Evolutionary conservation across 495 filamentous ascomycete genomes (phyloP).

Genomic region (Oidiodendron maius): DNA sequence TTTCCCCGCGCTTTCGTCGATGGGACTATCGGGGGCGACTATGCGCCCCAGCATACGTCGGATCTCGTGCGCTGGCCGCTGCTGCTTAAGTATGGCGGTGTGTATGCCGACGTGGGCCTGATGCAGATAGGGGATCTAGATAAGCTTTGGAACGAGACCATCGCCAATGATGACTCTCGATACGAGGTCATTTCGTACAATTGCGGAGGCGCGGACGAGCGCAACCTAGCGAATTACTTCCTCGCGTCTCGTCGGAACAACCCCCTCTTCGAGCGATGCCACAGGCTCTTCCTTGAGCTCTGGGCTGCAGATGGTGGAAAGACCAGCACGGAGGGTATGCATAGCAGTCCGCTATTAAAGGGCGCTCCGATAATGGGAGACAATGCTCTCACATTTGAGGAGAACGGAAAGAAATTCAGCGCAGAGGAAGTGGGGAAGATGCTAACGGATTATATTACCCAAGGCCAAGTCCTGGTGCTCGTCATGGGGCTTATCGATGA

Average conservation of each 20-base stretch:
- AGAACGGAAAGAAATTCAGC: constrained; percentile 18
- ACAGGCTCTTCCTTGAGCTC: constrained; percentile 40
- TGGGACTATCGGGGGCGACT: constrained; percentile 37
- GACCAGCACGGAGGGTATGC: constrained; percentile 46
- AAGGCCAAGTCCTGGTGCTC: constrained; percentile 41
- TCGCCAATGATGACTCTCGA: constrained; percentile 37
- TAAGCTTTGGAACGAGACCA: constrained; percentile 38
- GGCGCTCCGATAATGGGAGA: constrained; percentile 33
- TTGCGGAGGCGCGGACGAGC: constrained; percentile 25
- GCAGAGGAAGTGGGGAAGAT: constrained; percentile 29
- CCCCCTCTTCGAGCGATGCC: constrained; percentile 41
- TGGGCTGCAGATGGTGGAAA: constrained; percentile 44
- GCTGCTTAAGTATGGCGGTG: constrained; percentile 46
- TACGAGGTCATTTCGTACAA: constrained; percentile 44
- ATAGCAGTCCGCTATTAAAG: constrained; percentile 37
- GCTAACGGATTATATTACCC: constrained; percentile 48
- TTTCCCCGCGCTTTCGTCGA: constrained; percentile 46
- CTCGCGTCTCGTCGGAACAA: constrained; percentile 35
- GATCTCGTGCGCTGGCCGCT: constrained; percentile 52
- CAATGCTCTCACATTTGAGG: constrained; percentile 12
- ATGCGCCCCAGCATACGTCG: constrained; percentile 46
- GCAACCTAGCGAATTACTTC: constrained; percentile 44
- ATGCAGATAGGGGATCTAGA: constrained; percentile 52
- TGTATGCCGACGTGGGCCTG: constrained; percentile 50
- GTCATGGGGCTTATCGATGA: constrained; percentile 46